Evolutionary conservation across 1,284 basidiomycete species (phyloP).

Genomic region (Rhodotorula sp.): DNA sequence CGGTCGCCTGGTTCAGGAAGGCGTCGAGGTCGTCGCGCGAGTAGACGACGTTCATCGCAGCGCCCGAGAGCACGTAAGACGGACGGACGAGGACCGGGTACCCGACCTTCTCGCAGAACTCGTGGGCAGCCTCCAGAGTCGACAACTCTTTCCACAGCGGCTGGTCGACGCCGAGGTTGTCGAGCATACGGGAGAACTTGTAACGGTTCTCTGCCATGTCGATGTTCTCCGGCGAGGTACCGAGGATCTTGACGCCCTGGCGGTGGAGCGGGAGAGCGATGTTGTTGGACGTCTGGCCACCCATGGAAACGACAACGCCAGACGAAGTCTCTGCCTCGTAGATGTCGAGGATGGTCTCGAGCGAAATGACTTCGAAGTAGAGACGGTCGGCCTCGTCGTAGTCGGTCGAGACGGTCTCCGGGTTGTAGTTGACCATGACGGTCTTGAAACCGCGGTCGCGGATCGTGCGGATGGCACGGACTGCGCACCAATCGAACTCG

Average conservation of each 20-base stretch:
- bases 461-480: conserved; percentile 90
- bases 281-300: conserved; percentile 97
- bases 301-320: conserved; percentile 95
- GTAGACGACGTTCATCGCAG: conserved; percentile 98
- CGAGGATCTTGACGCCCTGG: conserved; percentile 96
- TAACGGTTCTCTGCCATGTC: conserved; percentile 98
- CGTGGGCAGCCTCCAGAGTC: conserved; percentile 79
- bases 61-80: conserved; percentile 96
- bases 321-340: conserved; percentile 87
- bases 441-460: conserved; percentile 93
- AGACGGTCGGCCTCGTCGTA: conserved; percentile 98
- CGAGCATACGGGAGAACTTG: conserved; percentile 97
- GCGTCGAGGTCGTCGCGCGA: conserved; percentile 84
- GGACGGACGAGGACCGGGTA: conserved; percentile 96
- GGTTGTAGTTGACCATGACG: conserved; percentile 99
- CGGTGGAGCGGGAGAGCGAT: conserved; percentile 91
- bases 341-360: conserved; percentile 96
- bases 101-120: conserved; percentile 85
- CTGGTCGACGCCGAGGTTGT: conserved; percentile 97
- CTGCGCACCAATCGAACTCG: conserved; percentile 99
- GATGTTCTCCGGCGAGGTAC: conserved; percentile 99
- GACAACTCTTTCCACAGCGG: conserved; percentile 96
- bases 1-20: conserved; percentile 93
- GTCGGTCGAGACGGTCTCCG: conserved; percentile 97
- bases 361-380: conserved; percentile 97